Conservation (phyloP, 495 filamentous ascomycete genomes). For the Penicillium subrubescens region DNA sequence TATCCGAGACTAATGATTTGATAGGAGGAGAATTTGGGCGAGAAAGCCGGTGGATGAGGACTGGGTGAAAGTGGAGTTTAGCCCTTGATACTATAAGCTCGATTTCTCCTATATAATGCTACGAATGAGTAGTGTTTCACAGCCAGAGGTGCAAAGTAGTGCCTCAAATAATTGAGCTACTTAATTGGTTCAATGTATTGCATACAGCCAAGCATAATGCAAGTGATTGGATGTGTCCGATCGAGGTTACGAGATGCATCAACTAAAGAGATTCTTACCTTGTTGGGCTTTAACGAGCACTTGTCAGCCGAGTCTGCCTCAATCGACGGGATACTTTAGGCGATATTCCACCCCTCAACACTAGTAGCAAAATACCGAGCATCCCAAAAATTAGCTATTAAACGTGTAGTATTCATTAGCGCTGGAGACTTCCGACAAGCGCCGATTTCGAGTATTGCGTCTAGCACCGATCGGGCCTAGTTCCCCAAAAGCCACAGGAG, state of each 20-base stretch:
- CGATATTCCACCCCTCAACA: too few species aligned
- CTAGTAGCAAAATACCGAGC: not conserved
- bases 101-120: too few species aligned
- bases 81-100: not conserved
- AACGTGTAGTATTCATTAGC: not conserved
- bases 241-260: too few species aligned
- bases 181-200: too few species aligned
- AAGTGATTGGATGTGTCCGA: too few species aligned
- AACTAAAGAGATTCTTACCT: too few species aligned
- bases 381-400: not conserved
- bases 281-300: too few species aligned
- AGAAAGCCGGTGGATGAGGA: not conserved
- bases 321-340: not conserved
- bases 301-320: too few species aligned
- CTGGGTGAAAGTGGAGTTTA: not conserved
- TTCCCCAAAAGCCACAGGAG: not conserved
- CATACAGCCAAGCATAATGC: too few species aligned
- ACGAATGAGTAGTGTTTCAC: too few species aligned
- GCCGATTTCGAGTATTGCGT: not conserved
- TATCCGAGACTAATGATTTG: not conserved
- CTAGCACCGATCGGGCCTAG: conserved; percentile 14
- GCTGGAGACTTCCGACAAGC: not conserved
- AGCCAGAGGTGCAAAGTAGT: not conserved
- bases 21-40: not conserved
- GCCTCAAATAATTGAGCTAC: not conserved